Base-by-base conservation (phyloP, 2,329 filamentous ascomycete genomes). In the Talaromyces atroroseus region DNA sequence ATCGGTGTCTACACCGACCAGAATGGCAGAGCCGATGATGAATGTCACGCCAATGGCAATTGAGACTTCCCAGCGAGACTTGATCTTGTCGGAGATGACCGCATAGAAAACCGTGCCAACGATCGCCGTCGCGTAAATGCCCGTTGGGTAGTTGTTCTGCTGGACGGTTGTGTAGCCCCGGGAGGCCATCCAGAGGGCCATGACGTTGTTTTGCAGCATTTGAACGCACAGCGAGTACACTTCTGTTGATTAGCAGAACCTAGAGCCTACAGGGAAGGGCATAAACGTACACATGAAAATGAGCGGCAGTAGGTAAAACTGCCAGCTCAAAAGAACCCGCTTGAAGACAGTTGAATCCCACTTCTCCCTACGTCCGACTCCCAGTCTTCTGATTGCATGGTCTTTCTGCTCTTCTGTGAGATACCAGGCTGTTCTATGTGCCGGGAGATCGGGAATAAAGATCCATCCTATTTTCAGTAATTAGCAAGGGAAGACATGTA, bases 71-170 rank as follows among this genome's bases (percentile, higher is more conserved):
- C 74, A 77, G 38, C 74, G 74, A 1, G 74, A 76, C 20, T 70
- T 67, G 0, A 76, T 68, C 42, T 65, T 71, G 62, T 77, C 75
- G 16, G 74, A 76, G 18, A 76, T 66, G 21, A 67, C 63, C 21
- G 74, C 71, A 61, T 77, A 77, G 14, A 67, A 26, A 14, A 77
- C 64, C 0, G 74, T 78, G 1, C 71, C 74, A 0, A 76, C 57
- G 29, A 77, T 77, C 12, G 72, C 75, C 0, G 70, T 70, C 1
- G 70, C 75, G 56, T 76, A 75, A 16, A 74, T 66, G 1, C 63
- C 72, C 0, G 75, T 76, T 0, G 75, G 75, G 49, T 76, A 77
- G 58, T 74, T 76, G 61, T 78, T 77, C 56, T 78, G 72, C 59
- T 78, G 71, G 8, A 76, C 65, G 2, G 71, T 65, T 2, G 65